Evolutionary conservation across 345 rosid genomes (phyloP).

Genomic region (Arabis hirsuta): DNA sequence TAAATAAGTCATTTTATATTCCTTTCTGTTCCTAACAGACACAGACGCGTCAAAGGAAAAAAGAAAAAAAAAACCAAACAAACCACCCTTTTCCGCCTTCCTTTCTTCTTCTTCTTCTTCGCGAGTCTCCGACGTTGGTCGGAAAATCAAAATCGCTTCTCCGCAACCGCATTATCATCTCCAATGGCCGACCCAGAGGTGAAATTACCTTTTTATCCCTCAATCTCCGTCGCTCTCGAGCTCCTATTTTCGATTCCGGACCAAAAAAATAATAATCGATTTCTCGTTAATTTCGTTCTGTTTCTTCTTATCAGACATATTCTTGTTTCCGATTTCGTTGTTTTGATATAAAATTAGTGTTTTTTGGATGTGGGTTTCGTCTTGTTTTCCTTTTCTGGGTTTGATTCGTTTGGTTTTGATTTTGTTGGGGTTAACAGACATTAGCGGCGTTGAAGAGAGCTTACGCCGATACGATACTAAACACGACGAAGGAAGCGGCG

Average conservation of each 20-base stretch:
- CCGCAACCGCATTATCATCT: slow-evolving; percentile 42
- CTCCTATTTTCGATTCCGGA: slow-evolving; percentile 7
- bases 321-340: slow-evolving; percentile 12
- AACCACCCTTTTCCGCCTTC: slow-evolving; percentile 36
- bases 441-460: slow-evolving; percentile 88
- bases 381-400: slow-evolving; percentile 6
- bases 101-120: slow-evolving; percentile 28
- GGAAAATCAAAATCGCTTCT: slow-evolving; percentile 43
- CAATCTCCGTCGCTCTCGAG: slow-evolving; percentile 33
- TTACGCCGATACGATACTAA: slow-evolving; percentile 85
- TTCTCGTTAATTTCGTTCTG: slow-evolving; percentile 18
- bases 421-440: slow-evolving; percentile 50
- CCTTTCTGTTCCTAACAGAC: slow-evolving; percentile 84
- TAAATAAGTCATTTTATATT: slow-evolving; percentile 18
- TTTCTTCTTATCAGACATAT: neutral
- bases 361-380: neutral
- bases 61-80: slow-evolving; percentile 22
- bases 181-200: slow-evolving; percentile 70
- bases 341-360: neutral
- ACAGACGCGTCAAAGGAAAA: slow-evolving; percentile 54
- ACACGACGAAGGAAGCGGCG: slow-evolving; percentile 91
- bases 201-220: slow-evolving; percentile 33
- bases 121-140: slow-evolving; percentile 49
- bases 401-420: slow-evolving; percentile 29
- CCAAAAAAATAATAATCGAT: neutral